Base-by-base conservation (phyloP, 371 early-diverging fungal species). In the Rhizopus microsporus region DNA sequence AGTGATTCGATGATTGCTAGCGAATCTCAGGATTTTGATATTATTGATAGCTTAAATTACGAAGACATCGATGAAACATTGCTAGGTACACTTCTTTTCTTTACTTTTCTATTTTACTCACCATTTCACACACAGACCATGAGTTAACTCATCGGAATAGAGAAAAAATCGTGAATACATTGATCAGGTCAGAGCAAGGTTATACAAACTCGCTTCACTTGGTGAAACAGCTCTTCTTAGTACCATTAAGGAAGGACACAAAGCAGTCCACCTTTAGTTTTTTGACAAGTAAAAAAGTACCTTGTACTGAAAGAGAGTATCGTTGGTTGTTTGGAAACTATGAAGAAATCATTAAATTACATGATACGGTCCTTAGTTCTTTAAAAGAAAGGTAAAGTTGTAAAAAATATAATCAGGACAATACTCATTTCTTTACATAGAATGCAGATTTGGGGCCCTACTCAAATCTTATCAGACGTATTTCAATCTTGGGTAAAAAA, bases 291-390 rank as follows among this genome's bases (percentile, higher is more conserved):
- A 73, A 71, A 51, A 78, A 74, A 54, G 62, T 65, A 51, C 56
- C 65, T 7, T 78, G 78, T 40, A 78, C 78, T 9, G 69, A 74
- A 39, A 59, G 69, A 8, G 75, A 74, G 51, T 62, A 72, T 42
- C 61, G 61, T 8, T 70, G 75, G 69, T 52, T 78, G 7, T 78
- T 78, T 62, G 72, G 73, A 29, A 78, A 78, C 34, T 65, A 73
- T 62, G 73, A 75, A 34, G 68, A 72, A 33, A 55, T 78, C 6
- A 53, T 67, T 5, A 53, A 68, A 32, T 42, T 64, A 7, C 78
- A 78, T 55, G 62, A 59, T 33, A 56, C 54, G 7, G 66, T 68
- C 32, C 45, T 75, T 9, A 49, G 53, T 9, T 62, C 63, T 23
- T 56, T 78, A 29, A 63, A 75, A 45, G 65, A 67, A 60, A 63